A percentile compares a stretch with the other conserved stretches of the same genome.
Evolutionary conservation across 345 rosid genomes (phyloP).

Genomic region (Durio zibethinus): DNA sequence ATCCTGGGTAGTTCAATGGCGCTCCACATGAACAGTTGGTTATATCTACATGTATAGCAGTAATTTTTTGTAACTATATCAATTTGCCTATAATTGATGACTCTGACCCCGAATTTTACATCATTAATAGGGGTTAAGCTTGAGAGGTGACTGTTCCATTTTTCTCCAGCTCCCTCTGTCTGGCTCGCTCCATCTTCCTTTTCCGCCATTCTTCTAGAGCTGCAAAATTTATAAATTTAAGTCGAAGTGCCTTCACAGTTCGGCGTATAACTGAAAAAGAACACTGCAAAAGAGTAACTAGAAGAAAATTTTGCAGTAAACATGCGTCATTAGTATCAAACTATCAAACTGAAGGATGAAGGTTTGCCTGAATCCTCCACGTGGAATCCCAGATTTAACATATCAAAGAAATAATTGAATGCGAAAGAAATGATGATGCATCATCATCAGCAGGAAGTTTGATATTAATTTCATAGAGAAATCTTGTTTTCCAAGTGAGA

Average conservation of each 20-base stretch:
- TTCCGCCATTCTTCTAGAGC: slow-evolving; percentile 92
- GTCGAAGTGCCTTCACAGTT: background rate
- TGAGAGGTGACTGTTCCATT: slow-evolving; percentile 46
- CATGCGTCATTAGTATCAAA: background rate
- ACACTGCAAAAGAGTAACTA: background rate
- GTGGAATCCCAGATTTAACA: background rate
- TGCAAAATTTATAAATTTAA: slow-evolving; percentile 19
- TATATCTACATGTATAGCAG: background rate
- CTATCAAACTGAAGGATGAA: background rate
- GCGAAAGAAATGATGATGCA: background rate
- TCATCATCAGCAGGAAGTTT: background rate
- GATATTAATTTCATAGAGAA: background rate
- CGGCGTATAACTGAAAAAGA: background rate
- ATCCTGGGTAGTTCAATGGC: background rate
- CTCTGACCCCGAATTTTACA: background rate
- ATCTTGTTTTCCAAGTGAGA: background rate
- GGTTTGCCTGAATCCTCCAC: background rate
- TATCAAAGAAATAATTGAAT: background rate
- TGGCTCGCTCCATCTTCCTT: slow-evolving; percentile 84
- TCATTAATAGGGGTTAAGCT: slow-evolving; percentile 6
- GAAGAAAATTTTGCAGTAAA: background rate
- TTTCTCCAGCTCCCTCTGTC: slow-evolving; percentile 60
- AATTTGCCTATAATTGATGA: background rate
- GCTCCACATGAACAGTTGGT: background rate
- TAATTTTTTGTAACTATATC: background rate